Evolutionary conservation across 306 rosid genomes (phyloP).

Genomic region (Vicia villosa): DNA sequence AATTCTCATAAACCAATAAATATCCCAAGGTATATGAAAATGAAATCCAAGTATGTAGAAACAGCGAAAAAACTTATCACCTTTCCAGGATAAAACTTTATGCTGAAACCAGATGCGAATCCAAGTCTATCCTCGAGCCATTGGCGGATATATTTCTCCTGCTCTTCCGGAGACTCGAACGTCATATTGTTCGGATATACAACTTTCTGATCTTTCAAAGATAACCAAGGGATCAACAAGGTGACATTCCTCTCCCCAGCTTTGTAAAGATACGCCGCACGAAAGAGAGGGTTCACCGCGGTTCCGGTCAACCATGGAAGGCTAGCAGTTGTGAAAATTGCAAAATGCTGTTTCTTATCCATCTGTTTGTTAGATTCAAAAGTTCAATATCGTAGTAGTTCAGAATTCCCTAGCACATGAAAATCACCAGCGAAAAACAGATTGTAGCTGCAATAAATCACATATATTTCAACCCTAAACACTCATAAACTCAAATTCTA

Average conservation of each 20-base stretch:
- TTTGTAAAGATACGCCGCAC: conserved; percentile 82
- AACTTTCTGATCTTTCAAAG: conserved; percentile 66
- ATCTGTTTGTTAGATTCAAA: conserved; percentile 46
- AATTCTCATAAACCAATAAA: conserved; percentile 19
- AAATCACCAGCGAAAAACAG: conserved; percentile 33
- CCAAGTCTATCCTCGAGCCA: conserved; percentile 89
- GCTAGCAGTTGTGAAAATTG: conserved; percentile 94
- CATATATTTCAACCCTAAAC: too few relatives aligned
- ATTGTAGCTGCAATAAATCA: conserved; percentile 29
- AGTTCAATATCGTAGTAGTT: conserved; percentile 16
- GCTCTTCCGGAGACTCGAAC: conserved; percentile 66
- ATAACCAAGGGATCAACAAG: conserved; percentile 90
- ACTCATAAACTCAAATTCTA: conserved; percentile 10
- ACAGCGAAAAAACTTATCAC: too few relatives aligned
- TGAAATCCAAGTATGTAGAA: too few relatives aligned
- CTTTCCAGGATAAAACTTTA: conserved; percentile 82
- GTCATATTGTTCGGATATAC: conserved; percentile 80
- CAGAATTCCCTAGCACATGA: too few relatives aligned
- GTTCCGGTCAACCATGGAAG: conserved; percentile 99
- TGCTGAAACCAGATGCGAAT: conserved; percentile 54
- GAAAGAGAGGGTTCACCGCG: conserved; percentile 92
- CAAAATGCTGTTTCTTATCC: conserved; percentile 75
- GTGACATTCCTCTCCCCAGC: conserved; percentile 67
- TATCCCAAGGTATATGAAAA: conserved; percentile 16
- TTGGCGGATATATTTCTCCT: conserved; percentile 66